A percentile compares a stretch with the other conserved stretches of the same genome.
phyloP scores from a whole-genome alignment of 164 flowering plant genomes.

The Liquidambar formosana region DNA sequence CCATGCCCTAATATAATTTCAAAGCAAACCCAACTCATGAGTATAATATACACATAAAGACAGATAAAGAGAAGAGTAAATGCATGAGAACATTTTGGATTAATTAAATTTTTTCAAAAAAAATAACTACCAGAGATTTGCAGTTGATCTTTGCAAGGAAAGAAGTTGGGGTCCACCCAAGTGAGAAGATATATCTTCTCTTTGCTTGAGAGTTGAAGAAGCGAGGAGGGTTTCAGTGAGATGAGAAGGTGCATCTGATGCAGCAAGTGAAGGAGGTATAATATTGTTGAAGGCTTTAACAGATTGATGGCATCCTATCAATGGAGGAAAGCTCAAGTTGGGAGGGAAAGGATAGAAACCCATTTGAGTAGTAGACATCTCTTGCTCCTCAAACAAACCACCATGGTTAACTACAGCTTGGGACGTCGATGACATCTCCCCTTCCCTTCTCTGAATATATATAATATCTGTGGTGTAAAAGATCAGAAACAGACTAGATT shows the following conservation, averaged over 20 bases:
- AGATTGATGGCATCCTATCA: slow-evolving; percentile 26
- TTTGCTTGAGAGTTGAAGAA: slow-evolving; percentile 25
- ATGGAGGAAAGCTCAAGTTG: slow-evolving; percentile 25
- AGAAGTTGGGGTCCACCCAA: slow-evolving; percentile 36
- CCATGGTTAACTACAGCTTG: slow-evolving; percentile 45
- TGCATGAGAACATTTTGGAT: slow-evolving; percentile 8
- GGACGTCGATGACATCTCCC: slow-evolving; percentile 32
- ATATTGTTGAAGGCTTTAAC: slow-evolving; percentile 21
- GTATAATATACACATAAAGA: slow-evolving; percentile 1
- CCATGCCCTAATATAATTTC: slow-evolving; percentile 49
- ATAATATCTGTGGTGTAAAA: no score
- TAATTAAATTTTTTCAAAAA: no score
- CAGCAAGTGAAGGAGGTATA: slow-evolving; percentile 16
- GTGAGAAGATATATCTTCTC: slow-evolving; percentile 18
- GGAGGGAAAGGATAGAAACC: slow-evolving; percentile 39
- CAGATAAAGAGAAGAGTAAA: slow-evolving; percentile 4
- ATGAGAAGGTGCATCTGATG: slow-evolving; percentile 18
- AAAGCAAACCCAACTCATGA: not conserved
- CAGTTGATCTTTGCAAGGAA: slow-evolving; percentile 45
- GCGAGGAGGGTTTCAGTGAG: slow-evolving; percentile 32
- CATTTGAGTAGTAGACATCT: slow-evolving; percentile 36
- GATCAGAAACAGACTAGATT: no score
- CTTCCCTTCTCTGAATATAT: slow-evolving; percentile 28
- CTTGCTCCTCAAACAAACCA: slow-evolving; percentile 41
- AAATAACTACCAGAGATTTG: slow-evolving; percentile 69